Conservation (phyloP, 495 filamentous ascomycete genomes). For the Choiromyces venosus region DNA sequence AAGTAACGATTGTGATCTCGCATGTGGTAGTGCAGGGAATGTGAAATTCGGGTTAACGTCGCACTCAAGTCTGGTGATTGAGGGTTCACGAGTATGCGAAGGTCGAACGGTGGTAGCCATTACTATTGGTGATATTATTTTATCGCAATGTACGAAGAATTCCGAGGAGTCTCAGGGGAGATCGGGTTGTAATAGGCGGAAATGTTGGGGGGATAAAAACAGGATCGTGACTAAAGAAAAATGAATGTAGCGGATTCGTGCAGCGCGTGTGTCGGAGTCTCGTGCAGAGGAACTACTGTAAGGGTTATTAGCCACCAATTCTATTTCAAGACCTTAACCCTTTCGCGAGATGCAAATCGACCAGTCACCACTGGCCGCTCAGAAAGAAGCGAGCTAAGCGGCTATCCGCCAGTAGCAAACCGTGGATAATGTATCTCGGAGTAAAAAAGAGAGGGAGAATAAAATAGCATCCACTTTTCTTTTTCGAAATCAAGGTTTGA, state of each 20-base stretch:
- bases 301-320: slow-evolving; percentile 30
- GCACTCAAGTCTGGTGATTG: slow-evolving; percentile 37
- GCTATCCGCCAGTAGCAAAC: slow-evolving; percentile 8
- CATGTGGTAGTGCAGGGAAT: slow-evolving; percentile 33
- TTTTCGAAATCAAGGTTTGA: background rate
- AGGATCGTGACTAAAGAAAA: slow-evolving; percentile 40
- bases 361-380: slow-evolving; percentile 20
- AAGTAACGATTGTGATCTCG: slow-evolving; percentile 35
- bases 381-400: slow-evolving; percentile 19
- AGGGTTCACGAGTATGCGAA: slow-evolving; percentile 37
- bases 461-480: background rate
- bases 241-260: slow-evolving; percentile 34
- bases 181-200: slow-evolving; percentile 6
- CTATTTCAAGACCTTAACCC: slow-evolving; percentile 7
- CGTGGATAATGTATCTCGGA: slow-evolving; percentile 15
- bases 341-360: slow-evolving; percentile 16
- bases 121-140: slow-evolving; percentile 25
- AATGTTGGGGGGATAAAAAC: slow-evolving; percentile 22
- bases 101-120: slow-evolving; percentile 32
- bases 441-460: background rate
- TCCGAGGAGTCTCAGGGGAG: slow-evolving; percentile 1
- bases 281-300: slow-evolving; percentile 40
- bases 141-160: background rate
- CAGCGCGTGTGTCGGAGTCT: slow-evolving; percentile 41
- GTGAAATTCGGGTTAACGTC: slow-evolving; percentile 41